Percentiles rank a stretch among this genome's conserved stretches.
Evolutionary conservation across 768 basidiomycete species (phyloP).

Genomic region (Russula dissimulans): DNA sequence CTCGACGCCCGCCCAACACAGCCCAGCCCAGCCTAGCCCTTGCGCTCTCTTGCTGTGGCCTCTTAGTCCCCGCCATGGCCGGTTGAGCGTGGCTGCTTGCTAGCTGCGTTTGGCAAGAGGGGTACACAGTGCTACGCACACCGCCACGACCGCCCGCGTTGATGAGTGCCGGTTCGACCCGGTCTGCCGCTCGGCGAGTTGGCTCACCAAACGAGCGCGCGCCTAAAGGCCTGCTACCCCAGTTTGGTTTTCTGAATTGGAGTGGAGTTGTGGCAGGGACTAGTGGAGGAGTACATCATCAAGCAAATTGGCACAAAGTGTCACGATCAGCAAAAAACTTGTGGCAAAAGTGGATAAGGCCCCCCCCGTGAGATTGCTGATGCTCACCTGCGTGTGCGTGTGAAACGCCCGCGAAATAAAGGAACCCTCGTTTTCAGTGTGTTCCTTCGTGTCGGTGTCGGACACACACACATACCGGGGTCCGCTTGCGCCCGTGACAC

Average conservation of each 20-base stretch:
- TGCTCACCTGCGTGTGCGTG: too few species aligned
- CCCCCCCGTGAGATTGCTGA: not conserved
- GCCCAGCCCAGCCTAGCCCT: too few species aligned
- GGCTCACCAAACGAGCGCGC: not conserved
- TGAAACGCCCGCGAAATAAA: too few species aligned
- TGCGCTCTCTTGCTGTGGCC: too few species aligned
- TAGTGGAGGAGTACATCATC: not conserved
- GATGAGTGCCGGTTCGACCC: not conserved
- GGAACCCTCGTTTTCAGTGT: too few species aligned
- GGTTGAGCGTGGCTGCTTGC: too few species aligned
- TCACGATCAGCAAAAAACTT: not conserved
- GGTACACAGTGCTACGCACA: too few species aligned
- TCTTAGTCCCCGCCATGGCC: too few species aligned
- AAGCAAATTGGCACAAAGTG: not conserved
- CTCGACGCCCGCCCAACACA: not conserved
- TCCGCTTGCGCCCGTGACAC: not conserved
- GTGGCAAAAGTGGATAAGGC: conserved; percentile 3
- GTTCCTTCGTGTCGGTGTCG: too few species aligned
- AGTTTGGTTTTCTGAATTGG: not conserved
- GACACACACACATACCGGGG: not conserved
- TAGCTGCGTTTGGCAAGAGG: too few species aligned
- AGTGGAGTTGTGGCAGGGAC: not conserved
- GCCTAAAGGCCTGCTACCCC: not conserved
- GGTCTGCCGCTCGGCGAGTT: not conserved
- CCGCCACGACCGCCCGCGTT: not conserved